phyloP scores from a whole-genome alignment of 495 filamentous ascomycete genomes.

The Tetracladium setigerum region DNA sequence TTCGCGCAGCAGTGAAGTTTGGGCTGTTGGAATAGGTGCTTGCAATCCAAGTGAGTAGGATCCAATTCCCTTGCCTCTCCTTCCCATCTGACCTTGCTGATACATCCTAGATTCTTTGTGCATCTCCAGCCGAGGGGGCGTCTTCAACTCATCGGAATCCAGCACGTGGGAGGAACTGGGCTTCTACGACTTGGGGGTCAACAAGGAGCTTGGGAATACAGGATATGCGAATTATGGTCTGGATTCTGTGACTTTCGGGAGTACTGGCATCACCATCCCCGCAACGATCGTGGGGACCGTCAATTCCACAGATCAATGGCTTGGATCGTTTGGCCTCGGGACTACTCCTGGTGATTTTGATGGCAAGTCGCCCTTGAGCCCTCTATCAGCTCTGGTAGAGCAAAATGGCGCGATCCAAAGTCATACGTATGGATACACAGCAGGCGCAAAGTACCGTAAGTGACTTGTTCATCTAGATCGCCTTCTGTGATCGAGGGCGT shows the following conservation, averaged over 20 bases:
- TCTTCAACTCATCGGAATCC: conserved; percentile 43
- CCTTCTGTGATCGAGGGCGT: background rate
- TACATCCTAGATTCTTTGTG: conserved; percentile 16
- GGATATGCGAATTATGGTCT: conserved; percentile 52
- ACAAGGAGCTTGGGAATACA: conserved; percentile 38
- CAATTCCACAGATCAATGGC: conserved; percentile 46
- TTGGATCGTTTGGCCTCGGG: conserved; percentile 52
- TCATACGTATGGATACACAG: conserved; percentile 60
- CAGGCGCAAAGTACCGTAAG: conserved; percentile 55
- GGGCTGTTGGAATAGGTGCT: conserved; percentile 45
- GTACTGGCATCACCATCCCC: conserved; percentile 29
- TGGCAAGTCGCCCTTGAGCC: conserved; percentile 22
- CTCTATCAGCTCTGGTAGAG: conserved; percentile 36
- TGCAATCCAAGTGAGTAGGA: conserved; percentile 30
- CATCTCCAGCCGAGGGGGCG: conserved; percentile 38
- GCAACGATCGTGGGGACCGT: conserved; percentile 39
- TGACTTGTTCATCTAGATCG: background rate
- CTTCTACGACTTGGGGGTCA: conserved; percentile 45
- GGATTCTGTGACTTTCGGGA: conserved; percentile 43
- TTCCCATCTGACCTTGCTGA: background rate
- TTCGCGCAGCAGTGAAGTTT: conserved; percentile 49
- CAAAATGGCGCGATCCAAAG: conserved; percentile 46
- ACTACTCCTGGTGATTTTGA: conserved; percentile 35
- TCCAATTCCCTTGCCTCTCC: background rate
- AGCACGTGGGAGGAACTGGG: conserved; percentile 49